These are phyloP conservation scores for Colletotrichum sp. DNA, from an alignment of 2,329 filamentous ascomycete species.

Conservation along the genomic window DNA sequence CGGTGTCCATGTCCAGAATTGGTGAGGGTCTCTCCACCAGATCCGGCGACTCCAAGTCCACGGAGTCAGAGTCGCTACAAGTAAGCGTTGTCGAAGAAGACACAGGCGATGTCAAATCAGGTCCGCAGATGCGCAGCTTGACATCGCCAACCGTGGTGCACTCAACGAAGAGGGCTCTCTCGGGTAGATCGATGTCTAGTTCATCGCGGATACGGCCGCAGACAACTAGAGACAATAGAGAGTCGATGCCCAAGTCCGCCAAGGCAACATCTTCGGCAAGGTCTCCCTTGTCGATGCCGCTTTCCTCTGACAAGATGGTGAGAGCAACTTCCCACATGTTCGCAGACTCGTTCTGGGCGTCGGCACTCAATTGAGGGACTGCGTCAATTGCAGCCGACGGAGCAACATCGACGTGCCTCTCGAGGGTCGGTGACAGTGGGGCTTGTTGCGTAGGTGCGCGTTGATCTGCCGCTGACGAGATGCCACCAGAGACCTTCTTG, in stretches of 20 bases:
- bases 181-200: conserved; percentile 58
- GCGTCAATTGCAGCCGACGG: background rate
- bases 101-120: background rate
- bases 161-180: conserved; percentile 55
- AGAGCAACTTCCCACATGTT: background rate
- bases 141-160: conserved; percentile 59
- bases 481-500: conserved; percentile 45
- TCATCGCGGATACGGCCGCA: conserved; percentile 62
- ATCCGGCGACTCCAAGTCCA: background rate
- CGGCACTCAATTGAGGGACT: background rate
- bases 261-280: background rate
- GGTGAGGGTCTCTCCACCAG: background rate
- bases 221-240: conserved; percentile 63
- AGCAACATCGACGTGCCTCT: background rate
- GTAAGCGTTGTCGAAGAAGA: background rate
- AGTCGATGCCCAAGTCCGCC: conserved; percentile 64
- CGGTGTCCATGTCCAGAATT: background rate
- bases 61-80: background rate
- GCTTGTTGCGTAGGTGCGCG: conserved; percentile 29
- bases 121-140: conserved; percentile 36
- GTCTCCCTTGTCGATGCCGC: background rate
- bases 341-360: background rate
- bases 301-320: background rate
- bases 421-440: background rate
- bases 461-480: conserved; percentile 44